Conservation (phyloP, 1,284 basidiomycete genomes). For the Mycena citricolor region DNA sequence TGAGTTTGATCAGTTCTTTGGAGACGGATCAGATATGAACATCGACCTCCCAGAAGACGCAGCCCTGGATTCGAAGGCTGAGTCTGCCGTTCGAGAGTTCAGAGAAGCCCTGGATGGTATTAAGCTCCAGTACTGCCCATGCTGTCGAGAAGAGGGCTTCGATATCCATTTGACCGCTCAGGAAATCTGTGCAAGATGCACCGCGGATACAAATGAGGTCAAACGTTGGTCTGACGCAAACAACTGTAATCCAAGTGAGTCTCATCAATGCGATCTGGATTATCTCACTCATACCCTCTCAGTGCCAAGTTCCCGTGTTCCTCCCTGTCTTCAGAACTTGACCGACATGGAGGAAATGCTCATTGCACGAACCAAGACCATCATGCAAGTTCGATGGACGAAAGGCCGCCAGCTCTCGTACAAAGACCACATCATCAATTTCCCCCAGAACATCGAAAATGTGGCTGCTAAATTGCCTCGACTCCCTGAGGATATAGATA, state of each 20-base stretch:
- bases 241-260: slow-evolving; percentile 14
- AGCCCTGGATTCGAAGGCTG: not conserved
- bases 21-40: slow-evolving; percentile 7
- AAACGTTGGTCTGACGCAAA: slow-evolving; percentile 20
- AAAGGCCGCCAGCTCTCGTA: slow-evolving; percentile 15
- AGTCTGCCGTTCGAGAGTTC: not conserved
- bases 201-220: not conserved
- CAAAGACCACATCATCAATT: slow-evolving; percentile 10
- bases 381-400: slow-evolving; percentile 13
- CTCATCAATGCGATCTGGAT: not conserved
- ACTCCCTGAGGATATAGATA: slow-evolving; percentile 14
- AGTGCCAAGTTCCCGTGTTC: slow-evolving; percentile 13
- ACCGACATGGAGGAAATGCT: slow-evolving; percentile 18
- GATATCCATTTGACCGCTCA: slow-evolving; percentile 8
- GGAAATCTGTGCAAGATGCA: slow-evolving; percentile 3
- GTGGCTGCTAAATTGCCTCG: not conserved
- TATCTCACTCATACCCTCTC: not conserved
- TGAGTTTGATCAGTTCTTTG: slow-evolving; percentile 12
- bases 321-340: slow-evolving; percentile 31
- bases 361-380: slow-evolving; percentile 10
- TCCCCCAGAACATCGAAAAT: slow-evolving; percentile 11
- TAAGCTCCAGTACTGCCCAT: not conserved
- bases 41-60: slow-evolving; percentile 10
- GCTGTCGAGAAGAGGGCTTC: slow-evolving; percentile 15
- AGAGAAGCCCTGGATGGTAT: slow-evolving; percentile 3